phyloP scores from a whole-genome alignment of 2,329 filamentous ascomycete species.

The Phialocephala subalpina region DNA sequence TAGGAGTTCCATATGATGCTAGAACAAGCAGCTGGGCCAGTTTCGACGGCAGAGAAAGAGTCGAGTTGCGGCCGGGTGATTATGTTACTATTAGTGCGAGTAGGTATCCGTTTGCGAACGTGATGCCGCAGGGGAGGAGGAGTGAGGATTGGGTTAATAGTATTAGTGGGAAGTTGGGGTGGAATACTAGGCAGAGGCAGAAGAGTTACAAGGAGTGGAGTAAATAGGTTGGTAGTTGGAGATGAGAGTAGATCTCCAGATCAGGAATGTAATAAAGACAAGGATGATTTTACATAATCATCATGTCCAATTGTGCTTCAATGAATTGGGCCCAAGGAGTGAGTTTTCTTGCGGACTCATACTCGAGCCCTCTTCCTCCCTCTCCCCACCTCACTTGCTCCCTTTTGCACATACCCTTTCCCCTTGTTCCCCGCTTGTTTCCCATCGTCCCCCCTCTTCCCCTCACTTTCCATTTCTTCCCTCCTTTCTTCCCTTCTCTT shows the following conservation, averaged over 20 bases:
- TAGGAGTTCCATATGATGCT: conserved; percentile 95
- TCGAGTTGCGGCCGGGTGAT: conserved; percentile 80
- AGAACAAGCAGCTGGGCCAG: conserved; percentile 94
- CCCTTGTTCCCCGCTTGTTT: no score
- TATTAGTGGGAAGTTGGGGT: conserved; percentile 80
- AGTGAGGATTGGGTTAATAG: conserved; percentile 86
- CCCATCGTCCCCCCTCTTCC: no score
- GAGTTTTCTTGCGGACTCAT: no score
- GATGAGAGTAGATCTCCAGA: neutral
- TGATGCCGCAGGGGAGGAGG: conserved; percentile 72
- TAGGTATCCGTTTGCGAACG: conserved; percentile 80
- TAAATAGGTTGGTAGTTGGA: neutral
- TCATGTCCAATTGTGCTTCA: no score
- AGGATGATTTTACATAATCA: no score
- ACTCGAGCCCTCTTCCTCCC: no score
- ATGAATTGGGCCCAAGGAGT: no score
- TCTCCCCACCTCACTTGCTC: no score
- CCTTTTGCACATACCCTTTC: no score
- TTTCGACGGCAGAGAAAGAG: conserved; percentile 91
- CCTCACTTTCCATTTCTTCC: no score
- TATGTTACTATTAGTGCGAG: conserved; percentile 87
- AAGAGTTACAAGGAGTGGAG: conserved; percentile 61
- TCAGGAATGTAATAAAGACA: neutral
- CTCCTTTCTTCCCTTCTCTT: no score
- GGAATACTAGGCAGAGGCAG: conserved; percentile 83